phyloP scores from a whole-genome alignment of 169 alveolate species.

The Cardiosporidium cionae region DNA sequence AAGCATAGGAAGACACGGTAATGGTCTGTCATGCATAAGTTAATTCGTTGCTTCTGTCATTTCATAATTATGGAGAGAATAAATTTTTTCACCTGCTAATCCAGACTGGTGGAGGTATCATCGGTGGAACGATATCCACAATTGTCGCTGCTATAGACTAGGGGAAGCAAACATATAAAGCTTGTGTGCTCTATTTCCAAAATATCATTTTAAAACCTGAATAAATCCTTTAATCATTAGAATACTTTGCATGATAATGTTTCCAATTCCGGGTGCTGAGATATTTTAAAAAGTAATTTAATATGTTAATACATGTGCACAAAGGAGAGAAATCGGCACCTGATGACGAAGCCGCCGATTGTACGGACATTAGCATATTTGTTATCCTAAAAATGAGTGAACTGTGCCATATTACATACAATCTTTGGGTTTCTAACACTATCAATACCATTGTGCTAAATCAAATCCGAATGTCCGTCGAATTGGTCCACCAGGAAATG shows the following conservation, averaged over 20 bases:
- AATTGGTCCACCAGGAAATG: constrained; percentile 52
- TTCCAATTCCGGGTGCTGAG: constrained; percentile 57
- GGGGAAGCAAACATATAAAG: no score
- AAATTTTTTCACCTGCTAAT: neutral
- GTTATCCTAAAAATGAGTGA: neutral
- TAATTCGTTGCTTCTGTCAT: no score
- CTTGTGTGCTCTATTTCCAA: neutral
- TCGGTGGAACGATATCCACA: constrained; percentile 68
- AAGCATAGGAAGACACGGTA: constrained; percentile 74
- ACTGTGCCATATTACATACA: neutral
- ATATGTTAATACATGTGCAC: neutral
- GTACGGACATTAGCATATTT: neutral
- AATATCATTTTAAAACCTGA: constrained; percentile 3
- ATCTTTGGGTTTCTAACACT: neutral
- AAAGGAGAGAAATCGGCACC: neutral
- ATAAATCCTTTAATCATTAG: constrained; percentile 61
- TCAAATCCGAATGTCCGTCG: constrained; percentile 43
- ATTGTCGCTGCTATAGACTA: constrained; percentile 50
- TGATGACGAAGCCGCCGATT: neutral
- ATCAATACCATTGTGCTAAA: constrained; percentile 34
- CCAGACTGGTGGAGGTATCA: constrained; percentile 54
- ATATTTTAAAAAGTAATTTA: no score
- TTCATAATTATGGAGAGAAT: neutral
- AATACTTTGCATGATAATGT: constrained; percentile 51
- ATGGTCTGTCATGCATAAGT: constrained; percentile 41